phyloP scores from a whole-genome alignment of 257 asterid genomes.

The Salvia hispanica region DNA sequence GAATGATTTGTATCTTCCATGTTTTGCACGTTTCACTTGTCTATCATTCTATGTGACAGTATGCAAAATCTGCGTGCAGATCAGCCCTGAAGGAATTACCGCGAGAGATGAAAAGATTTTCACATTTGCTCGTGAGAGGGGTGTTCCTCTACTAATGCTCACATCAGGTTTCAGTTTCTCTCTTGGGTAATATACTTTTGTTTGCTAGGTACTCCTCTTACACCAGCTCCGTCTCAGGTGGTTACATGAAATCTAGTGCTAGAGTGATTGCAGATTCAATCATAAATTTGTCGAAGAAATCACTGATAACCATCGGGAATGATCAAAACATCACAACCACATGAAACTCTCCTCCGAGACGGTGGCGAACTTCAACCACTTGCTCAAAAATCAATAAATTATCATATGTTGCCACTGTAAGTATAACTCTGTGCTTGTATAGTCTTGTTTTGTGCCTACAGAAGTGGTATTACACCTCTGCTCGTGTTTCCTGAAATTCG shows the following conservation, averaged over 20 bases:
- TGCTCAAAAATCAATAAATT: too few relatives aligned
- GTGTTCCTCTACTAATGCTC: constrained; percentile 81
- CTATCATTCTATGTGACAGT: constrained; percentile 6
- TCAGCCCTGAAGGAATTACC: constrained; percentile 84
- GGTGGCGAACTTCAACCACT: not conserved
- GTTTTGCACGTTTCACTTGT: not conserved
- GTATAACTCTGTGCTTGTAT: not conserved
- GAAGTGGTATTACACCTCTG: too few relatives aligned
- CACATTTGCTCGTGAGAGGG: constrained; percentile 67
- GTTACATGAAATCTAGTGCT: constrained; percentile 95
- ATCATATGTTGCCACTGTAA: too few relatives aligned
- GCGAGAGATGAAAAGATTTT: constrained; percentile 84
- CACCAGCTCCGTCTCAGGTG: constrained; percentile 55
- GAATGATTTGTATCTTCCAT: not conserved
- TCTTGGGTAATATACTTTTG: not conserved
- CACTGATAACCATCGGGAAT: constrained; percentile 57
- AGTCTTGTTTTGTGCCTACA: not conserved
- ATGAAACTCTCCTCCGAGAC: constrained; percentile 18
- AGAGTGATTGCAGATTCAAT: constrained; percentile 88
- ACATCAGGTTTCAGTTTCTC: constrained; percentile 68
- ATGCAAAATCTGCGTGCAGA: constrained; percentile 44
- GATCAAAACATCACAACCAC: constrained; percentile 28
- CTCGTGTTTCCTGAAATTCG: not conserved
- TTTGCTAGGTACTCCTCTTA: constrained; percentile 7
- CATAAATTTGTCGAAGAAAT: constrained; percentile 63